These are phyloP conservation scores for Triglochin maritima DNA, from an alignment of 106 monocot genomes.

Conservation along the genomic window DNA sequence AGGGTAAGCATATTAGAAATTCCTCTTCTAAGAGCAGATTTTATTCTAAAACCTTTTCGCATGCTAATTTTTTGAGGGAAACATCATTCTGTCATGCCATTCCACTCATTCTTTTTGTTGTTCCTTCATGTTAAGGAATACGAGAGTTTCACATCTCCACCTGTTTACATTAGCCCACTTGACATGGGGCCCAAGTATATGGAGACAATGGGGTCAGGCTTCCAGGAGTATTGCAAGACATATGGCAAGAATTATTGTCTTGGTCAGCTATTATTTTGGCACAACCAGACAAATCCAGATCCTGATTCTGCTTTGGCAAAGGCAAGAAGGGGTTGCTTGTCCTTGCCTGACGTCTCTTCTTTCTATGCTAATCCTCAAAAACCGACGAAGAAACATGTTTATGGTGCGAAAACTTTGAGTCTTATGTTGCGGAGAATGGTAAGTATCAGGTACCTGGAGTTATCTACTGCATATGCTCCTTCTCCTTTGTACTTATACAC, in stretches of 20 bases:
- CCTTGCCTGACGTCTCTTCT: conserved; percentile 60
- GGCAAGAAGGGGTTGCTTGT: conserved; percentile 72
- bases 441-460: conserved; percentile 10
- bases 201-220: conserved; percentile 72
- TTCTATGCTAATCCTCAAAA: conserved; percentile 72
- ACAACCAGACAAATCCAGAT: conserved; percentile 68
- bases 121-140: conserved; percentile 39
- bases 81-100: background rate
- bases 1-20: conserved; percentile 28
- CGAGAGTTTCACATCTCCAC: conserved; percentile 57
- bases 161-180: conserved; percentile 91
- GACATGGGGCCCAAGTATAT: conserved; percentile 90
- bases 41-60: background rate
- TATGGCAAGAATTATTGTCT: conserved; percentile 83
- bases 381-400: conserved; percentile 43
- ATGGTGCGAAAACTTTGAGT: conserved; percentile 66
- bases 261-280: conserved; percentile 93
- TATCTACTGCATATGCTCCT: background rate
- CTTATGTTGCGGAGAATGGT: conserved; percentile 87
- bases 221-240: conserved; percentile 85
- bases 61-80: background rate
- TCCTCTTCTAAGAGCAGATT: background rate
- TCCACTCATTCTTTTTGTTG: background rate
- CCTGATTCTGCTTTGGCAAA: conserved; percentile 62
- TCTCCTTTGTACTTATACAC: background rate